phyloP scores from a whole-genome alignment of 768 basidiomycete genomes.

The Austroboletus festivus region DNA sequence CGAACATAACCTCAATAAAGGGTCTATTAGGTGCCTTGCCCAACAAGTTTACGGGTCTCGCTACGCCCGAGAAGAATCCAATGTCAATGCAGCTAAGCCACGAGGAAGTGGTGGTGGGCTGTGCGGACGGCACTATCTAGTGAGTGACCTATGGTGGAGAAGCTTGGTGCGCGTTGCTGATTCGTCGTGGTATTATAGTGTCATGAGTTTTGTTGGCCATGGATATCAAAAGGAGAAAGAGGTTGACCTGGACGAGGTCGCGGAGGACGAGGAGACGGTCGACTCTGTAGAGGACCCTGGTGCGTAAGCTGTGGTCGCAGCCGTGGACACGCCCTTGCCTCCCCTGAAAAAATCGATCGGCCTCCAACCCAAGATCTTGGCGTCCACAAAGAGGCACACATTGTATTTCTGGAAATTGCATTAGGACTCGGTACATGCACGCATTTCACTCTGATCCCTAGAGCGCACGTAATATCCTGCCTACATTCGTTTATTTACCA shows the following conservation, averaged over 20 bases:
- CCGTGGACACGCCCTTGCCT: neutral
- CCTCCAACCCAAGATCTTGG: neutral
- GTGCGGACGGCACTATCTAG: conserved; percentile 91
- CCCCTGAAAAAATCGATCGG: neutral
- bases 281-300: conserved; percentile 17
- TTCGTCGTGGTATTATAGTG: conserved; percentile 31
- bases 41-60: conserved; percentile 69
- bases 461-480: conserved; percentile 8
- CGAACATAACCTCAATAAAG: conserved; percentile 37
- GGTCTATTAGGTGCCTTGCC: conserved; percentile 65
- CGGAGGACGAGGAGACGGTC: conserved; percentile 11
- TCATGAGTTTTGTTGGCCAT: conserved; percentile 63
- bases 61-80: conserved; percentile 88
- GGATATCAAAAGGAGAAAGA: conserved; percentile 41
- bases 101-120: conserved; percentile 88
- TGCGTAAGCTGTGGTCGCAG: conserved; percentile 2
- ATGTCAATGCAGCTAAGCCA: conserved; percentile 93
- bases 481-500: conserved; percentile 16
- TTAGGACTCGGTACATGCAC: conserved; percentile 2
- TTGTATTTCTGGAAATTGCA: conserved; percentile 6
- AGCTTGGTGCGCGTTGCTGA: conserved; percentile 9
- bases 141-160: conserved; percentile 37
- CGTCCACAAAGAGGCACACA: too few relatives aligned
- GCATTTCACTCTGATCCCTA: conserved; percentile 2
- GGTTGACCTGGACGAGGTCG: neutral